phyloP scores from a whole-genome alignment of 1,139 yeast genomes.

The Kazachstania sp. region DNA sequence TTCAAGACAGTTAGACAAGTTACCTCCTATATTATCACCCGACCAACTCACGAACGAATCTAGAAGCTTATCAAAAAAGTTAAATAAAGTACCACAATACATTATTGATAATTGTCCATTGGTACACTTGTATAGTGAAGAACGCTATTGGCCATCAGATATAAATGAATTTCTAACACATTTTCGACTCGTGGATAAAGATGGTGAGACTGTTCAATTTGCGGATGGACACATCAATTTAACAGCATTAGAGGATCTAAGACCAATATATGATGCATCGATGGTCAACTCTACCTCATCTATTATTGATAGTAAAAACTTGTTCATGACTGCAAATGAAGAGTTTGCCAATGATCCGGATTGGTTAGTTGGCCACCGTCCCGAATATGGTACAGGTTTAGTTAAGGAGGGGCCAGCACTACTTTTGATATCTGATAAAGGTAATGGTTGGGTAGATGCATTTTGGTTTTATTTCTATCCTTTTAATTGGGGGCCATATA shows the following conservation, averaged over 20 bases:
- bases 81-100: conserved; percentile 62
- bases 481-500: conserved; percentile 90
- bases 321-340: conserved; percentile 55
- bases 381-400: conserved; percentile 63
- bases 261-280: conserved; percentile 1
- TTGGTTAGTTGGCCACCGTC: conserved; percentile 75
- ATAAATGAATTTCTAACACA: conserved; percentile 58
- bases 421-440: conserved; percentile 79
- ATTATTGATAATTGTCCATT: conserved; percentile 67
- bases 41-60: conserved; percentile 20
- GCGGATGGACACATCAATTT: conserved; percentile 28
- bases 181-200: conserved; percentile 38
- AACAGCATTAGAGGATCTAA: conserved; percentile 4
- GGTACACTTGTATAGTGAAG: conserved; percentile 85
- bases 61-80: conserved; percentile 15
- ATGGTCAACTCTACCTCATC: conserved; percentile 11
- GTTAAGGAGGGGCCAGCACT: conserved; percentile 73
- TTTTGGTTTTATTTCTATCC: conserved; percentile 95
- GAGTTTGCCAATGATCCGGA: conserved; percentile 64
- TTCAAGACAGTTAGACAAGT: neutral
- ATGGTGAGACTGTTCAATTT: conserved; percentile 11
- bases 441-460: conserved; percentile 82
- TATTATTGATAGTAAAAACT: conserved; percentile 23
- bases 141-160: conserved; percentile 77
- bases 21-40: conserved; percentile 22